These are phyloP conservation scores for Lizonia empirigonia DNA, from an alignment of 2,329 filamentous ascomycete genomes.

Conservation along the genomic window DNA sequence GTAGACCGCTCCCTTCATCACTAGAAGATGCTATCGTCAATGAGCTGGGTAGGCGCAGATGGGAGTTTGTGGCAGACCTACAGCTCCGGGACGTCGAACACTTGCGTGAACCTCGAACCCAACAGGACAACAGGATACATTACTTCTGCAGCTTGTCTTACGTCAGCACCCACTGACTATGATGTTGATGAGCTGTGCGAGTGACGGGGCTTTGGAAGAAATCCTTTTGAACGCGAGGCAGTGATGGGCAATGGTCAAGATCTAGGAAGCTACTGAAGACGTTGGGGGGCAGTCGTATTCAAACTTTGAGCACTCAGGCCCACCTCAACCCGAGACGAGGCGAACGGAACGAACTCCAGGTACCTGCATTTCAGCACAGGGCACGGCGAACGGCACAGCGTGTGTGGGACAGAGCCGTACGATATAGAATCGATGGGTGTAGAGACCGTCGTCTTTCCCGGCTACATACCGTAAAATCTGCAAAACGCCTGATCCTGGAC, in stretches of 20 bases:
- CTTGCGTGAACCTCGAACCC: neutral
- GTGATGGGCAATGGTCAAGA: neutral
- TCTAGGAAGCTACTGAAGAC: too few species aligned
- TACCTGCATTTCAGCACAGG: neutral
- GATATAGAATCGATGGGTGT: constrained; percentile 19
- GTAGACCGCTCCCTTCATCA: neutral
- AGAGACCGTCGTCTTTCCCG: constrained; percentile 15
- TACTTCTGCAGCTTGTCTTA: neutral
- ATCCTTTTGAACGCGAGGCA: neutral
- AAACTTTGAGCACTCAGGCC: neutral
- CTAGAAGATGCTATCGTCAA: neutral
- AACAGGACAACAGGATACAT: neutral
- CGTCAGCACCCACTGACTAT: neutral
- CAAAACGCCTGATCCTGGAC: constrained; percentile 17
- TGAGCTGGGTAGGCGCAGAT: neutral
- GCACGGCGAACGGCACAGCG: neutral
- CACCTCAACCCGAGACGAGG: neutral
- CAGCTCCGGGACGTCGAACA: neutral
- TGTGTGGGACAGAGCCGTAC: constrained; percentile 5
- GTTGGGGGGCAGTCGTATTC: too few species aligned
- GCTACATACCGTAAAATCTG: constrained; percentile 32
- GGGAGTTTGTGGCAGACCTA: neutral
- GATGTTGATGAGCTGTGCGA: neutral
- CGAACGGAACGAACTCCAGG: neutral
- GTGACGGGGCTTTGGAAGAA: neutral